phyloP scores from a whole-genome alignment of 164 flowering plant species.

The Annona cherimola region DNA sequence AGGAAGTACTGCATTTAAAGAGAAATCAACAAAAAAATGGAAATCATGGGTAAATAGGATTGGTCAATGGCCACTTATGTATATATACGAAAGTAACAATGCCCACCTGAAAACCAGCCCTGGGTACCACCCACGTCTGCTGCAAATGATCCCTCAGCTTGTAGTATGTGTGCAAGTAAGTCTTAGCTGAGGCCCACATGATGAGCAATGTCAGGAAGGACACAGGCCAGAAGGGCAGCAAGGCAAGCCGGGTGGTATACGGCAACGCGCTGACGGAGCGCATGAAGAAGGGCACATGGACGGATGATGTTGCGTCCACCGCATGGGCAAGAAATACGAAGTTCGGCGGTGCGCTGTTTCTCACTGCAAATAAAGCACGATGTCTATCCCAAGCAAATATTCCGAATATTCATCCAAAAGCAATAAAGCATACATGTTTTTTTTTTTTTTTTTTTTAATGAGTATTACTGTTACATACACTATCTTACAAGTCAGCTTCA shows the following conservation, averaged over 20 bases:
- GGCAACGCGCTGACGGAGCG: constrained; percentile 56
- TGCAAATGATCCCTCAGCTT: constrained; percentile 48
- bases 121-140: constrained; percentile 80
- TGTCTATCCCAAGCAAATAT: not conserved
- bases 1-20: constrained; percentile 65
- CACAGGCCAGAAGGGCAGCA: constrained; percentile 54
- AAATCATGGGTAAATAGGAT: not conserved
- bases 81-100: not conserved
- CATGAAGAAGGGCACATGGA: constrained; percentile 64
- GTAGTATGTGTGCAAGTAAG: constrained; percentile 55
- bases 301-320: constrained; percentile 55
- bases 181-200: constrained; percentile 71
- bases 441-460: no score
- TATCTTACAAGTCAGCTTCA: no score
- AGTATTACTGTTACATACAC: no score
- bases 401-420: not conserved
- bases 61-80: not conserved
- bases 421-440: not conserved
- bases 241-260: constrained; percentile 32
- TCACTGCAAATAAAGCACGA: constrained; percentile 28
- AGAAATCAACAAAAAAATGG: not conserved
- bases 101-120: constrained; percentile 85
- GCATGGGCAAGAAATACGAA: constrained; percentile 85
- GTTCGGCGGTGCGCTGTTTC: constrained; percentile 48
- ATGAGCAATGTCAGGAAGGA: constrained; percentile 36